Conservation (phyloP, 345 rosid species). For the Pelargonium nanum region DNA sequence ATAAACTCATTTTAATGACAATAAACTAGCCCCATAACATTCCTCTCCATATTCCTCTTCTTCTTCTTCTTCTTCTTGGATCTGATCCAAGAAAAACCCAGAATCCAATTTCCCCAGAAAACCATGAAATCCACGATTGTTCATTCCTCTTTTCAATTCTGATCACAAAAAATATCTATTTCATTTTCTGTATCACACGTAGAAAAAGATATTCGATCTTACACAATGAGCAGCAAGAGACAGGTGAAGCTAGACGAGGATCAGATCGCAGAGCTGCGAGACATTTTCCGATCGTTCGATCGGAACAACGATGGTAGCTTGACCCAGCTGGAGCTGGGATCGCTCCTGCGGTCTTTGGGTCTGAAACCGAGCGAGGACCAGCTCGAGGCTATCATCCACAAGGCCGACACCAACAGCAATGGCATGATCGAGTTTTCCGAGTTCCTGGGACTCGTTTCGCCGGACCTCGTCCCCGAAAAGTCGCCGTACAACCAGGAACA, state of each 20-base stretch:
- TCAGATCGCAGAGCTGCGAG: conserved; percentile 66
- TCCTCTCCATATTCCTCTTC: neutral
- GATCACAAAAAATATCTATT: too few species aligned
- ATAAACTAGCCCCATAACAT: too few species aligned
- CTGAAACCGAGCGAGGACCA: conserved; percentile 68
- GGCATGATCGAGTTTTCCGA: conserved; percentile 86
- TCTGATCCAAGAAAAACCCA: neutral
- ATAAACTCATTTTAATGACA: too few species aligned
- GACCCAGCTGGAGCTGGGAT: conserved; percentile 80
- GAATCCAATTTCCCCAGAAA: neutral
- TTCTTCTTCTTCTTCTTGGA: neutral
- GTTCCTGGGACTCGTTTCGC: conserved; percentile 64
- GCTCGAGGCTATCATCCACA: conserved; percentile 53
- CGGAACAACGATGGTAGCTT: conserved; percentile 79
- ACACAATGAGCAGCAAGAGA: conserved; percentile 47
- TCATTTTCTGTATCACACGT: too few species aligned
- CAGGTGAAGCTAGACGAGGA: conserved; percentile 55
- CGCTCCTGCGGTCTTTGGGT: conserved; percentile 69
- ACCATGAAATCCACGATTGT: neutral
- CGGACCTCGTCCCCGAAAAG: conserved; percentile 53
- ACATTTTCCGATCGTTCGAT: conserved; percentile 78
- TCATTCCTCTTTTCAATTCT: neutral
- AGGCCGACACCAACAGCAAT: conserved; percentile 72
- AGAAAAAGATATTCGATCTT: too few species aligned
- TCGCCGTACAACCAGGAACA: conserved; percentile 76